Conservation (phyloP, 768 basidiomycete genomes). For the button mushroom (Agaricus bisporus) region DNA sequence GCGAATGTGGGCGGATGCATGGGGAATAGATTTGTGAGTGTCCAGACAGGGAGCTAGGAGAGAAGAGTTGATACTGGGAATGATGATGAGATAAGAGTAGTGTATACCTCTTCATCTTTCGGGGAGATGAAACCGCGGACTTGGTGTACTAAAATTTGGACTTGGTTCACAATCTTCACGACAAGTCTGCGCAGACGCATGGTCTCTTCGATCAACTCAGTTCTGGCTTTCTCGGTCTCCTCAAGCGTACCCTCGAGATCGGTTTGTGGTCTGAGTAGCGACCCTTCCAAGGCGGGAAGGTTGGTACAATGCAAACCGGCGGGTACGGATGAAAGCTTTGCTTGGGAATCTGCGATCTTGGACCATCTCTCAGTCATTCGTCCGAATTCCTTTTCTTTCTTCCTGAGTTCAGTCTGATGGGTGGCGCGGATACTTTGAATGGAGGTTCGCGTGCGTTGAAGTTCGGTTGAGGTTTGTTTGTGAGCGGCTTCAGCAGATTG, state of each 20-base stretch:
- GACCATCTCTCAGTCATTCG: slow-evolving; percentile 69
- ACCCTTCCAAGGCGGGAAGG: slow-evolving; percentile 37
- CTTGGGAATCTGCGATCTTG: slow-evolving; percentile 63
- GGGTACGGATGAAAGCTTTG: slow-evolving; percentile 42
- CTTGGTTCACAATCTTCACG: slow-evolving; percentile 57
- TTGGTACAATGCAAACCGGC: slow-evolving; percentile 55
- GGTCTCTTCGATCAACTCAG: slow-evolving; percentile 61
- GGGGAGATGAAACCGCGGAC: slow-evolving; percentile 33
- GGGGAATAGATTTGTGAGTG: slow-evolving; percentile 46
- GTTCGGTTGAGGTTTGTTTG: slow-evolving; percentile 63
- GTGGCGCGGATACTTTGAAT: slow-evolving; percentile 66
- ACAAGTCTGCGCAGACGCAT: slow-evolving; percentile 52
- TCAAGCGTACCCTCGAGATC: slow-evolving; percentile 64
- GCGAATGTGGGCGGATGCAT: slow-evolving; percentile 44
- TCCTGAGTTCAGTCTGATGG: slow-evolving; percentile 69
- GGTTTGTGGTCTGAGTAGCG: slow-evolving; percentile 42
- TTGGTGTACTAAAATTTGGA: slow-evolving; percentile 49
- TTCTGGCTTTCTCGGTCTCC: slow-evolving; percentile 64
- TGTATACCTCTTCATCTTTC: slow-evolving; percentile 41
- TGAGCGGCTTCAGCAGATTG: slow-evolving; percentile 58
- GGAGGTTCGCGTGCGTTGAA: slow-evolving; percentile 64
- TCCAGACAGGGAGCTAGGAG: slow-evolving; percentile 37
- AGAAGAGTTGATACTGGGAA: slow-evolving; percentile 9
- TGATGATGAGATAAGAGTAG: slow-evolving; percentile 5
- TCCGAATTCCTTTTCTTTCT: slow-evolving; percentile 76